A percentile compares a stretch with the other conserved stretches of the same genome.
These are phyloP conservation scores for Phytophthora parvispora DNA, from an alignment of 352 stramenopile species.

Conservation along the genomic window DNA sequence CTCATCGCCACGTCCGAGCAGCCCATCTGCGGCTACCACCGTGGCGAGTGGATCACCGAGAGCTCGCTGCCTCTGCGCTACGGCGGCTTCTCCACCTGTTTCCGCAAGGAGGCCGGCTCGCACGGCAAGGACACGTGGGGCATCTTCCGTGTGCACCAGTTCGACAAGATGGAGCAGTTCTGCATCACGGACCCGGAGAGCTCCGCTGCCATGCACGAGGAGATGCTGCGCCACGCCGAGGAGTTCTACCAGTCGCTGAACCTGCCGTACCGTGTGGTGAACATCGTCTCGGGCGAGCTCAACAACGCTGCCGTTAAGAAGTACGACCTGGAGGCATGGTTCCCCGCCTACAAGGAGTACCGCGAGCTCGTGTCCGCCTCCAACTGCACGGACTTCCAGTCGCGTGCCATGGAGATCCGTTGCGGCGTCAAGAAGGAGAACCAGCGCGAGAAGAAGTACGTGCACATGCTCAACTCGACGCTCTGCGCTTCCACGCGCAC, in stretches of 20 bases:
- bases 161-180: slow-evolving; percentile 99
- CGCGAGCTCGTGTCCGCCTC: slow-evolving; percentile 99
- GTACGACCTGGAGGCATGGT: slow-evolving; percentile 99
- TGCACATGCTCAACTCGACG: slow-evolving; percentile 99
- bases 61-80: slow-evolving; percentile 86
- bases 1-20: slow-evolving; percentile 99
- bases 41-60: slow-evolving; percentile 93
- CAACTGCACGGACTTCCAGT: slow-evolving; percentile 99
- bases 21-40: slow-evolving; percentile 99
- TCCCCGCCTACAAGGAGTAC: slow-evolving; percentile 99
- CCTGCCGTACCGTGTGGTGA: slow-evolving; percentile 99
- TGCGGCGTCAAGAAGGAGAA: slow-evolving; percentile 97
- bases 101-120: slow-evolving; percentile 99
- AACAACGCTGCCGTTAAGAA: slow-evolving; percentile 99
- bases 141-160: slow-evolving; percentile 99
- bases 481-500: slow-evolving; percentile 98
- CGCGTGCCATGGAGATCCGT: slow-evolving; percentile 98
- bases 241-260: slow-evolving; percentile 99
- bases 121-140: slow-evolving; percentile 99
- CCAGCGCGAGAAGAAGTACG: slow-evolving; percentile 97
- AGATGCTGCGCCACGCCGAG: slow-evolving; percentile 94
- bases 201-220: slow-evolving; percentile 94
- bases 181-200: slow-evolving; percentile 97
- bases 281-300: slow-evolving; percentile 98
- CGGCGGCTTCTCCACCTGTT: slow-evolving; percentile 99